Base-by-base conservation (phyloP, 495 filamentous ascomycete genomes). In the Jackrogersella multiformis region DNA sequence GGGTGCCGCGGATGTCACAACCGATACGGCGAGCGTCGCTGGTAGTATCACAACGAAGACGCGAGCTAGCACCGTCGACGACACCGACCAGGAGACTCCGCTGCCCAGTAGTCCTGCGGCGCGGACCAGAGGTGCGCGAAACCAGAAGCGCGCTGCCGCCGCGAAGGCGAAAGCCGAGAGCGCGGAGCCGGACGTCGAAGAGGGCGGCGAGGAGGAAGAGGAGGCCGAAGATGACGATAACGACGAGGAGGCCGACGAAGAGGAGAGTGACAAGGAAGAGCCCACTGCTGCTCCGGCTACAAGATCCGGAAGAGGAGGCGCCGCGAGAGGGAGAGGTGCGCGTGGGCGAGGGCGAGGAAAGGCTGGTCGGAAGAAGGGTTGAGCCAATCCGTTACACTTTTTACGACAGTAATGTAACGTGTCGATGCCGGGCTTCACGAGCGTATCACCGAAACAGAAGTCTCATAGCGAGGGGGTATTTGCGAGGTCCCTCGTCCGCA, bases 21-120 rank as follows among this genome's bases (percentile, higher is more conserved):
- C 69, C 7, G 65, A 72, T 10, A 58, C 41, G 16, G 67, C 67
- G 67, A 71, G 73, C 15, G 68, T 68, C 18, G 68, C 71, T 20
- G 68, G 67, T 57, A 76, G 69, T 10, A 69, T 71, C 15, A 76
- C 68, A 44, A 70, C 71, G 28, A 80, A 75, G 64, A 78, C 78
- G 49, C 55, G 67, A n/a, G 77, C 77, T 24, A 86, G 82, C 56
- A 85, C 83, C 10, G 80, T 85, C 13, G 86, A 87, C 7, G 85
- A 86, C 36, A 84, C 85, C 0, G 86, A 87, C 54, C 79, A 77
- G 26, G 77, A 72, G 18, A 76, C 62, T 60, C 70, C 64, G 60
- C 75, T 69, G 56, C 71, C 72, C 38, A 77, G 66, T 66, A 66
- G 76, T 63, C 70, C 78, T 52, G 73, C 77, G 61, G 74, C 71